phyloP scores from a whole-genome alignment of 768 basidiomycete species.

The Boletus vermiculosoides region DNA sequence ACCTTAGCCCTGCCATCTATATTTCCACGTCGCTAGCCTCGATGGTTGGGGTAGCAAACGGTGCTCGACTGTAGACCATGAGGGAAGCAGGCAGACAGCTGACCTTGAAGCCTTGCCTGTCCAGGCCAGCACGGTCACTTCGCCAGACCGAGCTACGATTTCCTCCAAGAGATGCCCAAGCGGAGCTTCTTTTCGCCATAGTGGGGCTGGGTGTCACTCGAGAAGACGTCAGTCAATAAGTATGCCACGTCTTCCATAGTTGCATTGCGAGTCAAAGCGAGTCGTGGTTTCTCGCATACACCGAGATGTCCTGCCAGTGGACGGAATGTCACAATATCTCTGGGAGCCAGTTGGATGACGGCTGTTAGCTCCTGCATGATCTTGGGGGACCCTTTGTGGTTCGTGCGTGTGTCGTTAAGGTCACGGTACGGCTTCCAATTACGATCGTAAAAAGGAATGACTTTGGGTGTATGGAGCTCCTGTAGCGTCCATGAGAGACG shows the following conservation, averaged over 20 bases:
- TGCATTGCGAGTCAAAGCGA: background rate
- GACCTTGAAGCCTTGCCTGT: background rate
- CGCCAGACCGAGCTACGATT: background rate
- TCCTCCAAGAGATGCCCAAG: background rate
- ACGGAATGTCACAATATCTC: background rate
- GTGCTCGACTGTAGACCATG: background rate
- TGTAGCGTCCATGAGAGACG: too few relatives aligned
- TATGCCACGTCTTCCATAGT: background rate
- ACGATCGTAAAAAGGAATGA: too few relatives aligned
- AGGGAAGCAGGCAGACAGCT: background rate
- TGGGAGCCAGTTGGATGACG: slow-evolving; percentile 1
- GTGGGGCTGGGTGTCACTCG: background rate
- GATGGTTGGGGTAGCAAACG: background rate
- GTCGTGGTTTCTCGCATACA: background rate
- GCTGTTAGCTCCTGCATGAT: slow-evolving; percentile 11
- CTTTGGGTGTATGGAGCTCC: too few relatives aligned
- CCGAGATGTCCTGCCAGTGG: background rate
- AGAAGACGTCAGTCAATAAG: background rate
- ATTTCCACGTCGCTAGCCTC: background rate
- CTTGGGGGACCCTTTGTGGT: slow-evolving; percentile 9
- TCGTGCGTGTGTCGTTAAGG: background rate
- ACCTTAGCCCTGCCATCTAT: background rate
- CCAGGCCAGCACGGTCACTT: background rate
- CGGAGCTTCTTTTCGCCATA: background rate
- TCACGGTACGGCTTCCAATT: too few relatives aligned